Base-by-base conservation (phyloP, 1,284 basidiomycete species). In the Grifola frondosa region DNA sequence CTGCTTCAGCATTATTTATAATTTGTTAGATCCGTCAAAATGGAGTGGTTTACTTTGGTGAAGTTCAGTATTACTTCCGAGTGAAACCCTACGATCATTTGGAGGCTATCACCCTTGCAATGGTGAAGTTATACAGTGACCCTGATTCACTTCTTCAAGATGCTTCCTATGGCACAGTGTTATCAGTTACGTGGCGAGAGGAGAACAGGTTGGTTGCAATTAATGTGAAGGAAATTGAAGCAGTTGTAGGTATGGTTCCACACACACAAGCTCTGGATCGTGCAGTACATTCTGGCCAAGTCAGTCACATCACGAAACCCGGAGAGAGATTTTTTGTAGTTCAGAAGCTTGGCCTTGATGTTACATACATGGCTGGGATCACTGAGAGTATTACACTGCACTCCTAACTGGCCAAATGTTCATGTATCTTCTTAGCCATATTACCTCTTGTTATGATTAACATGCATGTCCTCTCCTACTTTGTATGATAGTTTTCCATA, bases 1-100 rank as follows among this genome's bases (percentile, higher is more conserved):
- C 15, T 33, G 23, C n/a, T 23, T 23, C 13, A 13, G 11, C 15
- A 13, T 33, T 5, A 22, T 6, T 31, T 4, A 20, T 30, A 12
- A 11, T 13, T 25, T 6, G 35, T 6, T 16, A 40, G 39, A 21
- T 40, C 16, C 20, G 15, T 3, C 17, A 35, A 28, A 29, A 24
- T 10, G 17, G n/a, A 1, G 8, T n/a, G 16, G 25, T 19, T 5
- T n/a, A 31, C 4, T 37, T 46, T 25, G 38, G 19, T 13, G 38
- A 46, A 19, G 34, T 46, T 1, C 34, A 25, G 22, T 46, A 46
- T 13, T 46, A 32, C 34, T 46, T 46, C 20, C 30, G 16, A 24
- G 13, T 15, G 8, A 4, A 15, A 32, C n/a, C 30, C n/a, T n/a
- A n/a, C n/a, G n/a, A n/a, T n/a, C n/a, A 16, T 10, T 10, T 5